phyloP scores from a whole-genome alignment of 2,329 filamentous ascomycete genomes.

The Harringtonia aguacate region DNA sequence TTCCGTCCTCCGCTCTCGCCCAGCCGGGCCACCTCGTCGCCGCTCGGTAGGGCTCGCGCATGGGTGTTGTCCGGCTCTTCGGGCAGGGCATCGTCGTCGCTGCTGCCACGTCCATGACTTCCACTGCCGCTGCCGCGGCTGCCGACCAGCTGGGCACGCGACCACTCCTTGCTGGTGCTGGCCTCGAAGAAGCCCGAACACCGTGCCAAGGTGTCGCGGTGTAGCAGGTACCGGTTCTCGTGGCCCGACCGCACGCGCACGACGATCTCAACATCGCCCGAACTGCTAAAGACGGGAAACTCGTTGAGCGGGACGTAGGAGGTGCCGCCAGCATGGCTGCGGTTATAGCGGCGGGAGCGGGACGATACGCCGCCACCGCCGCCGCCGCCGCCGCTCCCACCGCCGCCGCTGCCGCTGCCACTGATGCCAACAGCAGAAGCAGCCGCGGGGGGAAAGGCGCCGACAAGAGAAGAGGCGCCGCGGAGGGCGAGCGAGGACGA shows the following conservation, averaged over 20 bases:
- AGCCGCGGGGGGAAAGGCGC: slow-evolving; percentile 9
- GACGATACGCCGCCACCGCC: slow-evolving; percentile 1
- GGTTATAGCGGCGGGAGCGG: slow-evolving; percentile 48
- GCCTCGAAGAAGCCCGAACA: slow-evolving; percentile 93
- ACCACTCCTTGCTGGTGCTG: slow-evolving; percentile 72
- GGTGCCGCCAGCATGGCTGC: slow-evolving; percentile 66
- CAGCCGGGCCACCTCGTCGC: slow-evolving; percentile 42
- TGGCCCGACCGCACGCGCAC: slow-evolving; percentile 54
- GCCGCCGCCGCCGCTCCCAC: background rate
- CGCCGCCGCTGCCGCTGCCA: too few relatives aligned
- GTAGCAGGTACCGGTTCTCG: slow-evolving; percentile 78
- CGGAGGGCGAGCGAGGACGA: slow-evolving; percentile 21
- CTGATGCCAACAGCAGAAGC: slow-evolving; percentile 3
- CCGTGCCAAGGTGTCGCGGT: slow-evolving; percentile 76
- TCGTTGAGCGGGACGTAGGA: slow-evolving; percentile 71
- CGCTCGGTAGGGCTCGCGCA: slow-evolving; percentile 5
- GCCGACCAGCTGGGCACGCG: slow-evolving; percentile 25
- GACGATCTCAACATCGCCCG: slow-evolving; percentile 85
- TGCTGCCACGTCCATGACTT: too few relatives aligned
- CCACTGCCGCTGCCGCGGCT: background rate
- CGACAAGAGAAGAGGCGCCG: slow-evolving; percentile 13
- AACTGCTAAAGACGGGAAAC: slow-evolving; percentile 82
- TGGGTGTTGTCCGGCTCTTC: background rate
- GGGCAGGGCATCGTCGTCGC: background rate
- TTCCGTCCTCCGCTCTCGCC: slow-evolving; percentile 30